Evolutionary conservation across 768 basidiomycete genomes (phyloP), one percentile per base, ranked within the genome.

Genomic region (Suillus plorans): DNA sequence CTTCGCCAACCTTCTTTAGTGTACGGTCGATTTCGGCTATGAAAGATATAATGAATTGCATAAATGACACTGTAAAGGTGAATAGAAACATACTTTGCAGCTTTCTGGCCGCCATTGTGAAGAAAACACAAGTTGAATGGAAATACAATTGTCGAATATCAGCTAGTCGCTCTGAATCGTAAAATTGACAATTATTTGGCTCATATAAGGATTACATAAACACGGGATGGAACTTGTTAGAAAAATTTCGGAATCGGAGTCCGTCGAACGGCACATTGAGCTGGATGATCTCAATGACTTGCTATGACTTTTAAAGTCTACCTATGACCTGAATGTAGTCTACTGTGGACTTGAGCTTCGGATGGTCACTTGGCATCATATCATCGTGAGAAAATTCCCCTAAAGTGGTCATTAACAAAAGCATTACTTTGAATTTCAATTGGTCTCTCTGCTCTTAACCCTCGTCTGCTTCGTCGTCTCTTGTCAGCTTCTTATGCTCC

Each of bases 1-100:
- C 97, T 79, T 96, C 94, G 42, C 89, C 72, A 69, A 99, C 96
- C 84, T 95, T 95, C 85, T 99, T 99, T 73, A 99, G 83, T 58
- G 97, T 99, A 75, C 93, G 89, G 87, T 99, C 97, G 70, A 99
- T 98, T 82, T 99, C 97, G 77, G 94, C 97, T 99, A 79, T 13
- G 47, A 44, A 22, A 9, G n/a, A 55, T 44, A 58, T 9, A 63
- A 36, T 42, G 60, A 39, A 31, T 52, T 62, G 63, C 64, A 42
- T 50, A 10, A 37, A 20, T 10, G 5, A 44, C 0, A 22, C 2
- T 37, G 25, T 18, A 5, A 13, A 18, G 2, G 37, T 28, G 22
- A 28, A 39, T 18, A 22, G 12, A 47, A 42, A 75, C 82, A 64
- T 69, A 94, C 94, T 89, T 84, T 95, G 94, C 67, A 95, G 85